Percentiles rank a stretch among this genome's conserved stretches.
Evolutionary conservation across 257 asterid genomes (phyloP).

Genomic region (Anisodus acutangulus): DNA sequence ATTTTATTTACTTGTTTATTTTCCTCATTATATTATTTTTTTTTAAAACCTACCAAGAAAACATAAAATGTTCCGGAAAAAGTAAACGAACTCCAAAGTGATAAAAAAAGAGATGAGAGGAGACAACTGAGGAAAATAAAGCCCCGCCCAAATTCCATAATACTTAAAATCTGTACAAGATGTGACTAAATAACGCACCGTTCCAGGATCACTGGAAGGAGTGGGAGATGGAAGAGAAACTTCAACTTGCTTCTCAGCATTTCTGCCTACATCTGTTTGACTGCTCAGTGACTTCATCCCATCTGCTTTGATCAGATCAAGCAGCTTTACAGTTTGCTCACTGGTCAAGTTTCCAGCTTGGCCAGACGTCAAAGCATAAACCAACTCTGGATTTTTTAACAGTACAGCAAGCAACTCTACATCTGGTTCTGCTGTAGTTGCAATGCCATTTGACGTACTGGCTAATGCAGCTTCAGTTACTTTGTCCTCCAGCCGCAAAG

Average conservation of each 20-base stretch:
- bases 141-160: slow-evolving; percentile 32
- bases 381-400: slow-evolving; percentile 85
- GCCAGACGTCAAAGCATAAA: slow-evolving; percentile 88
- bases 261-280: slow-evolving; percentile 52
- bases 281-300: slow-evolving; percentile 52
- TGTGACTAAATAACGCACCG: slow-evolving; percentile 94
- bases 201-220: slow-evolving; percentile 79
- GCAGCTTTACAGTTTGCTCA: slow-evolving; percentile 74
- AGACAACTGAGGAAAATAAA: slow-evolving; percentile 26
- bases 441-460: slow-evolving; percentile 46
- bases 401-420: slow-evolving; percentile 82
- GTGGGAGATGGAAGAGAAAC: slow-evolving; percentile 98
- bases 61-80: background rate
- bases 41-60: background rate
- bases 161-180: slow-evolving; percentile 48
- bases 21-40: background rate
- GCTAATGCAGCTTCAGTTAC: slow-evolving; percentile 41
- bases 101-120: background rate
- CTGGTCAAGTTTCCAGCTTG: slow-evolving; percentile 70
- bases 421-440: slow-evolving; percentile 67
- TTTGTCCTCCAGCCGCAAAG: background rate
- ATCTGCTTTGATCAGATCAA: slow-evolving; percentile 76
- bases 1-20: background rate
- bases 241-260: slow-evolving; percentile 61
- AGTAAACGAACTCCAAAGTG: background rate